Conservation (phyloP, 768 basidiomycete genomes). For the Psilocybe tampanensis region DNA sequence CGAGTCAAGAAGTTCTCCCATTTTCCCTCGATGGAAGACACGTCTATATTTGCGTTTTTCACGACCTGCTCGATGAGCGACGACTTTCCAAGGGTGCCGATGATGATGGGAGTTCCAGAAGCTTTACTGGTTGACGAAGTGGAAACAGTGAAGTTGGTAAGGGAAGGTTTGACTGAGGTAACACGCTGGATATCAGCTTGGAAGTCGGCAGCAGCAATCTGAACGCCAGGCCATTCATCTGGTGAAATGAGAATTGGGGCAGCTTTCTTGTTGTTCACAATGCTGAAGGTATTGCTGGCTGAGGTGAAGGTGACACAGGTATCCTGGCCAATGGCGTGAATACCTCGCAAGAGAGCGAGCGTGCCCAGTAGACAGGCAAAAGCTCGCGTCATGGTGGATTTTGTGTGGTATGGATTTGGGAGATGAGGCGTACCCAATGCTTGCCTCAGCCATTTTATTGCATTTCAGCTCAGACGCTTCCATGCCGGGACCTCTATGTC, state of each 20-base stretch:
- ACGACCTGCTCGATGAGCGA: constrained; percentile 54
- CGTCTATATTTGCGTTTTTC: constrained; percentile 53
- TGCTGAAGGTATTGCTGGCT: constrained; percentile 38
- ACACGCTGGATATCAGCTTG: constrained; percentile 62
- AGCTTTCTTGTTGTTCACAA: constrained; percentile 47
- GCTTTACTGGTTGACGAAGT: constrained; percentile 23
- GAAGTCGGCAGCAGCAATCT: constrained; percentile 62
- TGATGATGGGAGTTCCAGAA: constrained; percentile 51
- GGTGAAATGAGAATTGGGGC: constrained; percentile 51
- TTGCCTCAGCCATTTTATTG: not conserved
- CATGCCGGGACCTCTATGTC: not conserved
- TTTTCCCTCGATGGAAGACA: constrained; percentile 57
- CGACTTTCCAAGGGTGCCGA: constrained; percentile 65
- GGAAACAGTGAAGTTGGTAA: constrained; percentile 50
- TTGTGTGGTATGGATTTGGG: not conserved
- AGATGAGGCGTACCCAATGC: not conserved
- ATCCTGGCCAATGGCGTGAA: constrained; percentile 47
- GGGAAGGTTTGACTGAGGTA: constrained; percentile 49
- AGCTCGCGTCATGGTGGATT: constrained; percentile 16
- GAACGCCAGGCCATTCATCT: constrained; percentile 68
- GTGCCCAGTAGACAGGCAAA: constrained; percentile 16
- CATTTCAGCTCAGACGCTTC: not conserved
- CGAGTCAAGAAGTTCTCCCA: constrained; percentile 67
- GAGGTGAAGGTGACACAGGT: constrained; percentile 49
- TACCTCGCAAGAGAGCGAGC: constrained; percentile 20